Evolutionary conservation across 2,329 filamentous ascomycete species (phyloP), one percentile per base, ranked within the genome.

Genomic region (Aspergillus neoniger): DNA sequence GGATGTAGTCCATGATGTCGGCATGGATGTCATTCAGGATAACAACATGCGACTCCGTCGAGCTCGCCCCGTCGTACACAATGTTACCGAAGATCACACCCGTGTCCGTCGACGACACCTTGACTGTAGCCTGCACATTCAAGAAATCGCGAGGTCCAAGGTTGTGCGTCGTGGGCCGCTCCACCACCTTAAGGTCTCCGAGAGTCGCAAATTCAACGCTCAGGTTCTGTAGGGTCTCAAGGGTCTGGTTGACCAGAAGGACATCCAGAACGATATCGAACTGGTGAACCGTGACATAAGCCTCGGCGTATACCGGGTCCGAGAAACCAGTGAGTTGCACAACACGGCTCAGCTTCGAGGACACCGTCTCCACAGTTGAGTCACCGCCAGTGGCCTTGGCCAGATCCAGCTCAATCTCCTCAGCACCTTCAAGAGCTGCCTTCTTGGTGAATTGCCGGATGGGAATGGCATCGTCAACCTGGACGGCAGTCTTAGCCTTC

Each of bases 1-100:
- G 94, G 72, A 99, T 99, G 81, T 99, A 99, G 80, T 99, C 95
- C 95, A 99, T 99, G 67, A 99, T 97, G 74, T 99, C 95, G 59
- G 98, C 94, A 72, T 99, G 95, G 30, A 99, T 88, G 75, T 99
- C 95, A 74, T 98, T 98, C 57, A 99, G 85, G 68, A 99, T 99
- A 58, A 99, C 95, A 8, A 99, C 95, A 67, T 96, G 96, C 57
- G 91, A 96, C 75, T 96, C 95, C 1, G 91, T 96, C 50, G 89
- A 93, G 78, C 91, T 92, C 5, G 93, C 86, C 30, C 94, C 95
- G 70, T 99, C 95, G 77, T 99, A 99, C 7, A 99, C 91, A 23
- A 99, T 93, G 73, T 99, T 99, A 68, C 95, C 95, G 71, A 99
- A 99, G 69, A 99, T 99, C 67, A 99, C 95, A 59, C 95, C 95